Evolutionary conservation across 2,329 filamentous ascomycete genomes (phyloP).

Genomic region (Alternaria sp.): DNA sequence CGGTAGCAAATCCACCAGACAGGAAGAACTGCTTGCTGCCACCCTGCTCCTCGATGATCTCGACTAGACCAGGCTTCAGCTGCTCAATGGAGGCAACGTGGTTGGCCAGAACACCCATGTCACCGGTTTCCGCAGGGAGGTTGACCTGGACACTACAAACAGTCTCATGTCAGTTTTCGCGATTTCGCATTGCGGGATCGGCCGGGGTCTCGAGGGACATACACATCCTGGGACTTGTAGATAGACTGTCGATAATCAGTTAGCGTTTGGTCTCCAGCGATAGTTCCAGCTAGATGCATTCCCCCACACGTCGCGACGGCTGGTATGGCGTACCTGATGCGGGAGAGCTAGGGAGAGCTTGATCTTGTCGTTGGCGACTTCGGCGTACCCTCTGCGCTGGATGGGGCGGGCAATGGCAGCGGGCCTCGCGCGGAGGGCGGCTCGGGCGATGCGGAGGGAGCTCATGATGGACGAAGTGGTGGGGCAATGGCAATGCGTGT

Average conservation of each 20-base stretch:
- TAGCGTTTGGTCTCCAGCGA: constrained; percentile 27
- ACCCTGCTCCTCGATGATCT: constrained; percentile 93
- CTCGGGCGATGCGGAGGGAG: constrained; percentile 90
- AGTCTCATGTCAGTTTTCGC: constrained; percentile 41
- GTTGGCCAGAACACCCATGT: constrained; percentile 99
- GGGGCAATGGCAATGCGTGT: constrained; percentile 51
- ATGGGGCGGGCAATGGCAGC: constrained; percentile 77
- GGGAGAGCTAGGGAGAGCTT: constrained; percentile 97
- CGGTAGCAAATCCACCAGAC: constrained; percentile 94
- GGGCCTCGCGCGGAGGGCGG: constrained; percentile 82
- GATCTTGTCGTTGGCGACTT: constrained; percentile 71
- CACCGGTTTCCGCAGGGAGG: constrained; percentile 95
- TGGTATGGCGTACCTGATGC: constrained; percentile 82
- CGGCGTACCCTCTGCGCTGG: constrained; percentile 87
- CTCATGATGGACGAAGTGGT: constrained; percentile 72
- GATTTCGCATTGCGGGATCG: constrained; percentile 31
- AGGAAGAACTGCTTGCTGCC: constrained; percentile 98
- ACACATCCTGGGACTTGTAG: constrained; percentile 77
- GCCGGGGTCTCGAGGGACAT: constrained; percentile 55
- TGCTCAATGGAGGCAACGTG: constrained; percentile 99
- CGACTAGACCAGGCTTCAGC: constrained; percentile 94
- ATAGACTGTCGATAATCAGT: constrained; percentile 62
- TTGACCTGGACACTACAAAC: constrained; percentile 89
- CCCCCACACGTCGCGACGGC: constrained; percentile 14
- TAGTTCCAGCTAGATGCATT: constrained; percentile 2